phyloP scores from a whole-genome alignment of 768 basidiomycete species.

The Tulasnella sp. region DNA sequence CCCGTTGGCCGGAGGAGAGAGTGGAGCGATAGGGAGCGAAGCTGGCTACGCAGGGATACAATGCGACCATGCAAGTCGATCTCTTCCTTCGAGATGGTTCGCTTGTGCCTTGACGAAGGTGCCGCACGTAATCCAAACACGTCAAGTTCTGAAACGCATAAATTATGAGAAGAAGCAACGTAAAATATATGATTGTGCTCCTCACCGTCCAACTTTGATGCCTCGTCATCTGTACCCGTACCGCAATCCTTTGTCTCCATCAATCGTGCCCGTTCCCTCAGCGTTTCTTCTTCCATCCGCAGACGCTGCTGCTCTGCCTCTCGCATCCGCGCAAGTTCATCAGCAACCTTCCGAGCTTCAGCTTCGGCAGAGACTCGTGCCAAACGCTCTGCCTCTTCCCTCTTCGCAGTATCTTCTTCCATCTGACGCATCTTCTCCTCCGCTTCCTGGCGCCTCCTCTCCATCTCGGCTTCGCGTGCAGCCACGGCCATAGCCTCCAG shows the following conservation, averaged over 20 bases:
- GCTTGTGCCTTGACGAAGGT: conserved; percentile 9
- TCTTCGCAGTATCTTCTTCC: conserved; percentile 27
- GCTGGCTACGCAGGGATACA: conserved; percentile 43
- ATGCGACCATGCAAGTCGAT: conserved; percentile 30
- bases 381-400: conserved; percentile 22
- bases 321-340: neutral
- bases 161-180: no score
- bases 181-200: no score
- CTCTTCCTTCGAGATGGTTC: conserved; percentile 3
- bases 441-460: conserved; percentile 24
- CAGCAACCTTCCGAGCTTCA: conserved; percentile 22
- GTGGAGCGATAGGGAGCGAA: conserved; percentile 52
- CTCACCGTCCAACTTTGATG: no score
- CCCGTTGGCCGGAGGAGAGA: conserved; percentile 38
- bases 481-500: conserved; percentile 24
- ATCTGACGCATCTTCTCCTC: conserved; percentile 31
- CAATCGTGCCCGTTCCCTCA: conserved; percentile 25
- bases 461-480: conserved; percentile 17
- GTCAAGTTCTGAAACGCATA: neutral
- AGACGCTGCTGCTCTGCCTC: conserved; percentile 11
- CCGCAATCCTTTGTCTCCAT: conserved; percentile 23
- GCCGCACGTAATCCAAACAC: neutral
- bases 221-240: no score
- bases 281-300: conserved; percentile 28
- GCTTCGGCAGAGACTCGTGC: conserved; percentile 22